phyloP scores from a whole-genome alignment of 169 alveolate species.

The Plasmodium malariae region DNA sequence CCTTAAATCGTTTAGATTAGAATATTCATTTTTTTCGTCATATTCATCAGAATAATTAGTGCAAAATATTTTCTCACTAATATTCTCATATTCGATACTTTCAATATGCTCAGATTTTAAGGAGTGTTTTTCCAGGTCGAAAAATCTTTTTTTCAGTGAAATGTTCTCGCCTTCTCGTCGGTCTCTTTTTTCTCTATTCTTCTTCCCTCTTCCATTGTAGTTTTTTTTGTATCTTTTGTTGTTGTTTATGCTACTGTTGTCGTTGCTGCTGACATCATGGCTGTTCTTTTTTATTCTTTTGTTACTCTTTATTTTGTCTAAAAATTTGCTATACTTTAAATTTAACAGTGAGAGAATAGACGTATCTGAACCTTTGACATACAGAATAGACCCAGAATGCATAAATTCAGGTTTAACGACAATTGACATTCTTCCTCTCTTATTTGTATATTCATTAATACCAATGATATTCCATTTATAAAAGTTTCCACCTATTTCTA shows the following conservation, averaged over 20 bases:
- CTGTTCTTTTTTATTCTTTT: constrained; percentile 5
- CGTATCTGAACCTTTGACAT: constrained; percentile 75
- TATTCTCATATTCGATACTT: not conserved
- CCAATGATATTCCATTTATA: constrained; percentile 76
- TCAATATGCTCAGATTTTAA: constrained; percentile 1
- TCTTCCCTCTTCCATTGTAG: too few relatives aligned
- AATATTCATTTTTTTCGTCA: constrained; percentile 29
- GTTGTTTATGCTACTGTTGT: too few relatives aligned
- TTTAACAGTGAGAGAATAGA: constrained; percentile 62
- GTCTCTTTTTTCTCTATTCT: too few relatives aligned
- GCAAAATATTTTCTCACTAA: not conserved
- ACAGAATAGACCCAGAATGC: constrained; percentile 58
- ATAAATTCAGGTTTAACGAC: constrained; percentile 74
- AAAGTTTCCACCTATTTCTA: constrained; percentile 63
- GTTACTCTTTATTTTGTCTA: constrained; percentile 22
- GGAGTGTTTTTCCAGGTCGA: not conserved
- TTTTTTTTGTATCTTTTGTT: too few relatives aligned
- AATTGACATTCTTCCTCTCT: constrained; percentile 74
- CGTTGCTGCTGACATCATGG: not conserved
- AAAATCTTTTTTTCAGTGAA: not conserved
- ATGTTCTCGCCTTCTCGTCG: not conserved
- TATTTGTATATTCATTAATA: constrained; percentile 72
- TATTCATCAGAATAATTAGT: not conserved
- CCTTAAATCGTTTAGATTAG: constrained; percentile 45
- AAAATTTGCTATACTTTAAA: constrained; percentile 65